Evolutionary conservation across 2,329 filamentous ascomycete genomes (phyloP).

Genomic region (Ceratocystis variospora): DNA sequence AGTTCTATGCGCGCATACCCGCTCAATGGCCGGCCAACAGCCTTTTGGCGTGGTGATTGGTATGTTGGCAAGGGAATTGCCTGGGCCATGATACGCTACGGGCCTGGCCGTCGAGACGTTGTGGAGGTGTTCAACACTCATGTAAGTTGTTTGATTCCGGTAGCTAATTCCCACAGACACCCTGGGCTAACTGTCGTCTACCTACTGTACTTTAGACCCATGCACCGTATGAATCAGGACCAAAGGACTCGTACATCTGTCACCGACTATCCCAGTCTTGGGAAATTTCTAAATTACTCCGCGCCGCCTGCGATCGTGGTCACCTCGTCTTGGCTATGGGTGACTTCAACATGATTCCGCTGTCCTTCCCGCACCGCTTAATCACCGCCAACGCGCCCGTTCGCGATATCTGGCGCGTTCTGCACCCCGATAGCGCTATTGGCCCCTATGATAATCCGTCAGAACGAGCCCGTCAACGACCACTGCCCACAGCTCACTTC

Average conservation of each 20-base stretch:
- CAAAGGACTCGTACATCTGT: slow-evolving; percentile 72
- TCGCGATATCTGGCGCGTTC: slow-evolving; percentile 67
- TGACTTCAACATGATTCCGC: slow-evolving; percentile 93
- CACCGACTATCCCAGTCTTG: slow-evolving; percentile 88
- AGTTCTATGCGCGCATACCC: slow-evolving; percentile 75
- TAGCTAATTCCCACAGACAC: not conserved
- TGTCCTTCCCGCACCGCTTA: slow-evolving; percentile 69
- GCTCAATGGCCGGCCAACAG: slow-evolving; percentile 85
- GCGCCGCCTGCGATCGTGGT: slow-evolving; percentile 63
- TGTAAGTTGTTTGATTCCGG: slow-evolving; percentile 31
- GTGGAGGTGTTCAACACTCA: slow-evolving; percentile 90
- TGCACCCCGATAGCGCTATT: slow-evolving; percentile 72
- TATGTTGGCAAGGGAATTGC: slow-evolving; percentile 92
- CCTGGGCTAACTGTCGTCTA: too few species aligned
- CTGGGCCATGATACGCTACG: slow-evolving; percentile 63
- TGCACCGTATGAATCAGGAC: slow-evolving; percentile 70
- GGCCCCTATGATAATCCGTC: slow-evolving; percentile 54
- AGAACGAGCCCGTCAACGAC: slow-evolving; percentile 51
- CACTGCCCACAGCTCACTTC: slow-evolving; percentile 60
- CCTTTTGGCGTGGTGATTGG: slow-evolving; percentile 92
- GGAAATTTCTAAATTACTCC: slow-evolving; percentile 83
- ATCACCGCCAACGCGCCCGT: slow-evolving; percentile 67
- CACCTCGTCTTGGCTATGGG: slow-evolving; percentile 76
- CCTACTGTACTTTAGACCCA: slow-evolving; percentile 39
- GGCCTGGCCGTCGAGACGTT: slow-evolving; percentile 48